Base-by-base conservation (phyloP, 805 yeast genomes). In the Blastobotrys peoriensis region DNA sequence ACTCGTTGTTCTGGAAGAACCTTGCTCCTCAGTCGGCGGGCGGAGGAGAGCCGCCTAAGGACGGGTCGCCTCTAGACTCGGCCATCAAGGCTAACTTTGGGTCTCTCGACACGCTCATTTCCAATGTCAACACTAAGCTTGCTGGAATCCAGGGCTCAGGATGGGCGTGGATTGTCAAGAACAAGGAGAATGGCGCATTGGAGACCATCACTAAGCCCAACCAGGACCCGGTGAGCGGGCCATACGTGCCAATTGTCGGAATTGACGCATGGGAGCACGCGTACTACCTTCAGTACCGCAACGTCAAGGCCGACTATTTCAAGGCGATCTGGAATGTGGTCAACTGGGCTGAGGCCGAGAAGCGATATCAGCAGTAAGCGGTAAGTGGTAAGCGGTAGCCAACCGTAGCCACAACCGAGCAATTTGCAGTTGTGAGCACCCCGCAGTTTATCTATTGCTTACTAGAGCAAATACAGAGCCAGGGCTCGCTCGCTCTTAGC, bases 231-330 rank as follows among this genome's bases (percentile, higher is more conserved):
- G 87, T 84, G 34, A 70, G 79, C 40, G 85, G 86, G 40, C 63
- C 76, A 6, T 73, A 78, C 63, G 70, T 76, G 38, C 95, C 96
- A 37, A 68, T 88, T 58, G 75, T 88, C 45, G 96, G 95, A 44
- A 84, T 87, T 62, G 96, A 87, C 59, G 95, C 95, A 49, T 87
- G 96, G 96, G 96, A 87, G 69, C 96, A 87, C 62, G 96, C 96
- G 44, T 87, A 87, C 75, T 87, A 87, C 75, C 74, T 88, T 67
- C 96, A 87, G 68, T 87, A 87, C 74, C 82, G 85, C 71, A 87
- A 87, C 71, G 88, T 82, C 63, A 87, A 88, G 75, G 94, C 66
- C 37, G 95, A 87, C 62, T 87, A 88, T 72, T 87, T 88, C 78
- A 81, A 84, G 68, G 91, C 94, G 51, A 84, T 87, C 68, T 87